These are phyloP conservation scores for Gymnopilus junonius DNA, from an alignment of 768 basidiomycete genomes.

Conservation along the genomic window DNA sequence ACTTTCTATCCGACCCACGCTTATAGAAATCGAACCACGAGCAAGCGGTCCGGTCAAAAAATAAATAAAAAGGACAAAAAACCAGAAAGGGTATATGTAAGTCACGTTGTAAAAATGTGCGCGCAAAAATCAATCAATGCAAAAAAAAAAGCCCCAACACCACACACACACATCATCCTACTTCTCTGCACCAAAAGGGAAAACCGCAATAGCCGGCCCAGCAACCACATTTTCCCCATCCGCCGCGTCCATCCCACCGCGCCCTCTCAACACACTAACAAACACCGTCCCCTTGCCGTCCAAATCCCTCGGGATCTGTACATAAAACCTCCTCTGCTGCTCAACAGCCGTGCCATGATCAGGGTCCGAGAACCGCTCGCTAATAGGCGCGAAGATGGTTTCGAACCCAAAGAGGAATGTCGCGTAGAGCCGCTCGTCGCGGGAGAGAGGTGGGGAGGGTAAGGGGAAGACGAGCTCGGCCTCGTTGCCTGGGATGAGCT, in stretches of 20 bases:
- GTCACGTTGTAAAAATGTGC: too few relatives aligned
- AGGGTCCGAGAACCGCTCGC: conserved; percentile 12
- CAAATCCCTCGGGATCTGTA: conserved; percentile 45
- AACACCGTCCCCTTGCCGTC: conserved; percentile 50
- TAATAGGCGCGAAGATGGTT: conserved; percentile 43
- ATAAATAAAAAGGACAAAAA: too few relatives aligned
- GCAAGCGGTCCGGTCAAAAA: too few relatives aligned
- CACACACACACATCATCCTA: background rate
- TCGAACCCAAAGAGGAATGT: conserved; percentile 55
- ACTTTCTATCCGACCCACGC: too few relatives aligned
- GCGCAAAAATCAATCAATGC: too few relatives aligned
- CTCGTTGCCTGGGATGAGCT: conserved; percentile 25
- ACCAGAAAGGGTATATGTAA: too few relatives aligned
- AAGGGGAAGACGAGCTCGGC: conserved; percentile 26
- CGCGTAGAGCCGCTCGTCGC: conserved; percentile 37
- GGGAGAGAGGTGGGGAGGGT: conserved; percentile 10
- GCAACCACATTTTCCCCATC: conserved; percentile 55
- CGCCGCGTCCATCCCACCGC: conserved; percentile 19
- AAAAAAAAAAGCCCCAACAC: background rate
- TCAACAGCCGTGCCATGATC: background rate
- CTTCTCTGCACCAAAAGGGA: conserved; percentile 34
- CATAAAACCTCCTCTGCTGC: conserved; percentile 17
- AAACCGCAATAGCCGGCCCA: conserved; percentile 54
- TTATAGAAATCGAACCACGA: too few relatives aligned
- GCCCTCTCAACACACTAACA: conserved; percentile 46